A percentile compares a stretch with the other conserved stretches of the same genome.
phyloP scores from a whole-genome alignment of 345 rosid genomes.

The Boechera retrofracta region DNA sequence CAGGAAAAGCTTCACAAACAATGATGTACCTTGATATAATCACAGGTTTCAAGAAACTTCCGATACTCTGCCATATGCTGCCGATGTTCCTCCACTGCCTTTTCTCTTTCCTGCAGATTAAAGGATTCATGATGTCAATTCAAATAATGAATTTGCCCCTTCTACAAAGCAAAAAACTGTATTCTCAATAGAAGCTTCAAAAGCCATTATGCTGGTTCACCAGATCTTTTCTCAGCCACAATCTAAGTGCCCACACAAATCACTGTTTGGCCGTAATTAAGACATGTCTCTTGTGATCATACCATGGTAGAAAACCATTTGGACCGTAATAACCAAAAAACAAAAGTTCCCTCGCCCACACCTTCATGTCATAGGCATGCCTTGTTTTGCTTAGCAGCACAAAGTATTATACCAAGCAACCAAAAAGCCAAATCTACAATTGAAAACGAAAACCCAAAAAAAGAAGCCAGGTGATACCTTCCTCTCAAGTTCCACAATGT shows the following conservation, averaged over 20 bases:
- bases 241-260: constrained; percentile 32
- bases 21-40: constrained; percentile 80
- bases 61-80: constrained; percentile 66
- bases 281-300: constrained; percentile 20
- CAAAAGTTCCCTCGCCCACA: neutral
- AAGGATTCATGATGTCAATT: constrained; percentile 20
- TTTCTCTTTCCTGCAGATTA: constrained; percentile 80
- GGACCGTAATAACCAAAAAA: constrained; percentile 14
- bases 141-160: constrained; percentile 10
- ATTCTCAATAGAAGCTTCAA: constrained; percentile 22
- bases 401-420: constrained; percentile 16
- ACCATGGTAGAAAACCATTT: constrained; percentile 19
- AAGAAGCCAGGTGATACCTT: constrained; percentile 61
- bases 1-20: constrained; percentile 26
- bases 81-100: constrained; percentile 80
- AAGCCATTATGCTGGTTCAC: constrained; percentile 18
- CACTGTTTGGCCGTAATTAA: neutral
- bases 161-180: neutral
- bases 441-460: neutral
- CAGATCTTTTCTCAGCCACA: constrained; percentile 19
- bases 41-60: constrained; percentile 85
- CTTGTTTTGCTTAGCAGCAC: constrained; percentile 2
- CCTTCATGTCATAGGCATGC: constrained; percentile 26
- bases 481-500: constrained; percentile 87
- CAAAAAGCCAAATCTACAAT: constrained; percentile 2